A percentile compares a stretch with the other conserved stretches of the same genome.
Conservation (phyloP, 108 stramenopile species). For the Pseudonitzschia multiseries region DNA sequence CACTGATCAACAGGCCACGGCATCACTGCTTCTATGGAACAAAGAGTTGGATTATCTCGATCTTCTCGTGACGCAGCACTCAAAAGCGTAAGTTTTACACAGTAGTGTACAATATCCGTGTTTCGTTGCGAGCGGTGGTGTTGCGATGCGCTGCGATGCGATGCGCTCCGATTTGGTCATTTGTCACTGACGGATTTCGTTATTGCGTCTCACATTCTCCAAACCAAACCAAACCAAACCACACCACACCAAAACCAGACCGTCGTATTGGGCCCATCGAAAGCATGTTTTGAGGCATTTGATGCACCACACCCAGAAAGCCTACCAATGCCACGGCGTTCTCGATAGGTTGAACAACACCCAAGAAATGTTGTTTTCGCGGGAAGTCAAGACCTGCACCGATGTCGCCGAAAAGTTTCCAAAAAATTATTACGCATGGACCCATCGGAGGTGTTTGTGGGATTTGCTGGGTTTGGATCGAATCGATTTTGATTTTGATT, state of each 20-base stretch:
- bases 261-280: slow-evolving; percentile 51
- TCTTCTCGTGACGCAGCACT: slow-evolving; percentile 52
- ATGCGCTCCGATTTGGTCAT: neutral
- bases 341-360: neutral
- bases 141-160: neutral
- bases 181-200: neutral
- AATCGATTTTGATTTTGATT: neutral
- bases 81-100: slow-evolving; percentile 47
- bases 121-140: neutral
- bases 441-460: slow-evolving; percentile 36
- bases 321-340: neutral
- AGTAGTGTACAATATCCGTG: neutral
- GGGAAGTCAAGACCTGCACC: slow-evolving; percentile 35
- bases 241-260: slow-evolving; percentile 15
- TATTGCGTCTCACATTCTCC: neutral
- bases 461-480: neutral
- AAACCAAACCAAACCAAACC: neutral
- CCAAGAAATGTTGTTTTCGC: neutral
- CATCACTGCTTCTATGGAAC: slow-evolving; percentile 7
- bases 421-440: slow-evolving; percentile 65
- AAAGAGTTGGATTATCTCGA: slow-evolving; percentile 42
- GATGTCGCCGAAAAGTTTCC: slow-evolving; percentile 46
- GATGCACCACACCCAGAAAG: neutral
- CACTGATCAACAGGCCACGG: neutral
- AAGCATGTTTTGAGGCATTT: slow-evolving; percentile 43